Evolutionary conservation across 1,284 basidiomycete genomes (phyloP), one percentile per base, ranked within the genome.

Genomic region (Ustilago vetiveriae): DNA sequence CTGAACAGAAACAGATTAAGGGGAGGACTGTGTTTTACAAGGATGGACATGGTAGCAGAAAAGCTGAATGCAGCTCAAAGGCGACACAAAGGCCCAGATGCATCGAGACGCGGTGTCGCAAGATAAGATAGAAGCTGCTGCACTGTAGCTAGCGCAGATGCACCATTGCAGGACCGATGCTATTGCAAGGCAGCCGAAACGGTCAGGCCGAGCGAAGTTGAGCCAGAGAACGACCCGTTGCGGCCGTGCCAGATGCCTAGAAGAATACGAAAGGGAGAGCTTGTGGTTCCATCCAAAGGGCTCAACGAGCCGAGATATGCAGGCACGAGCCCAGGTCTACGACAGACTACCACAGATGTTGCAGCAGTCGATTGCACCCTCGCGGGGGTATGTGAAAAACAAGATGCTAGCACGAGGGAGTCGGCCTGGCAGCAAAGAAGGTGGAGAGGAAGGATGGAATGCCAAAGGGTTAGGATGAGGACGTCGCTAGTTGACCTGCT

Each of bases 401-500:
- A 3, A 3, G 10, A 16, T 13, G 33, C 13, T 6, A 16, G 33
- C 24, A 50, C 42, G 44, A 53, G 50, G 35, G 9, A 38, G 36
- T 22, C 36, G 21, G 13, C 19, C 33, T 4, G 33, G 2, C 33
- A n/a, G 2, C 2, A 37, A 37, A 14, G 19, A 19, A 21, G 33
- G 33, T 3, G 11, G 16, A 8, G 33, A 32, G 26, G 7, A 42
- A n/a, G 24, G 24, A 26, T 32, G 30, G 11, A 30, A 13, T n/a
- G 29, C 17, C 4, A 21, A 9, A 23, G 4, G 17, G 16, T 4
- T 14, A 17, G 11, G 19, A 40, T 22, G 35, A 17, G 11, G 23
- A 33, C 36, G 9, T 23, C 30, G 38, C 50, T 52, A 69, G 55
- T 69, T 63, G 59, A 80, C 60, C 6, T 70, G 68, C 72, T 82